Evolutionary conservation across 768 basidiomycete genomes (phyloP), one percentile per base, ranked within the genome.

Genomic region (Suillus discolor): DNA sequence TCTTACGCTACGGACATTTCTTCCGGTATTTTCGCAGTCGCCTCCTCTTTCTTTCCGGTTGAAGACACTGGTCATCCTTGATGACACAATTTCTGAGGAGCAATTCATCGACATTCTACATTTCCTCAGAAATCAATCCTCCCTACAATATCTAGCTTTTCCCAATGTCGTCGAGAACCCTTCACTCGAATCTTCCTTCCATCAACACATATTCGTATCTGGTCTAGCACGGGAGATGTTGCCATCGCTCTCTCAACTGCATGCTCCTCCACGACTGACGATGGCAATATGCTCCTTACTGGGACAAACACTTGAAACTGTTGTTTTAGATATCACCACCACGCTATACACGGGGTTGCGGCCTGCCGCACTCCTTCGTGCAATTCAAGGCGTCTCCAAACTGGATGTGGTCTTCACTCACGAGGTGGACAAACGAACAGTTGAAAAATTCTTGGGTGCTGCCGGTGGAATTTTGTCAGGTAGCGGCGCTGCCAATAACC

Each of bases 351-450:
- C 71, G 1, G 75, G 75, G 34, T 62, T 76, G 34, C 77, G 72
- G 6, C 75, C 75, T 1, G 69, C 75, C 28, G 49, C 66, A 0
- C 69, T 76, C 11, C 62, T 76, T 31, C 75, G 75, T 47, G 67
- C 72, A 11, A 60, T 76, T 1, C 66, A 65, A 6, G 77, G 77
- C 2, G 74, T 77, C 25, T 70, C 68, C 16, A 68, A 76, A 28
- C 69, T 76, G 76, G 71, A 72, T 36, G 61, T 76, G 42, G 44
- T 76, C 47, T 76, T 76, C 49, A 69, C 65, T 3, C 66, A 75
- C n/a, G 76, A 73, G 28, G 75, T 76, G n/a, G 75, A 76, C 59
- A 76, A 73, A 69, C 63, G 75, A 57, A 76, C 76, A 0, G 75
- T 73, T 12, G 75, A 77, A 47, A 76, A 76, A 39, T 76, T 76